Percentiles rank a stretch among this genome's conserved stretches.
These are phyloP conservation scores for Yarrowia phangngaensis DNA, from an alignment of 805 yeast genomes.

Conservation along the genomic window DNA sequence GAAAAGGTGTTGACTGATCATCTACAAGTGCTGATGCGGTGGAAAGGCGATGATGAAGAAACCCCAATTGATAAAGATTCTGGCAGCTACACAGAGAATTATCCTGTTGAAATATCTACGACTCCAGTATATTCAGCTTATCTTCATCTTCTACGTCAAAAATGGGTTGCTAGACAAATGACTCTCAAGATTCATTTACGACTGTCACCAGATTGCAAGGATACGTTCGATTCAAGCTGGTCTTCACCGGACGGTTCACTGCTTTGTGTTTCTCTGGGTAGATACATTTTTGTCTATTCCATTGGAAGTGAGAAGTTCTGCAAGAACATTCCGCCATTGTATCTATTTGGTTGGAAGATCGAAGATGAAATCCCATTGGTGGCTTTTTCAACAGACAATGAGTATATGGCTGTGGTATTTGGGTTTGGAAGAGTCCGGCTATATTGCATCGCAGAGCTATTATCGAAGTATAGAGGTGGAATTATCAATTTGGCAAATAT, in stretches of 20 bases:
- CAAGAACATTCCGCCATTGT: slow-evolving; percentile 20
- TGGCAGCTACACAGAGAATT: background rate
- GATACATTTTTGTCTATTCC: slow-evolving; percentile 16
- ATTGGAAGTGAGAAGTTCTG: slow-evolving; percentile 15
- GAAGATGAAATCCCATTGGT: slow-evolving; percentile 17
- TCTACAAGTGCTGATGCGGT: slow-evolving; percentile 12
- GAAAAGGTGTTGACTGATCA: slow-evolving; percentile 6
- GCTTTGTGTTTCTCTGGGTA: slow-evolving; percentile 10
- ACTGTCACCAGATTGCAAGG: background rate
- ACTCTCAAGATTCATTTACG: slow-evolving; percentile 6
- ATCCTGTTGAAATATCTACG: slow-evolving; percentile 1
- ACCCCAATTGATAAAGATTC: slow-evolving; percentile 1
- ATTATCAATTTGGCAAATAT: slow-evolving; percentile 24
- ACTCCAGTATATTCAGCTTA: slow-evolving; percentile 3
- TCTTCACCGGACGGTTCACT: slow-evolving; percentile 19
- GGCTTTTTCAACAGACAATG: slow-evolving; percentile 26
- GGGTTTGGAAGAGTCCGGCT: slow-evolving; percentile 28
- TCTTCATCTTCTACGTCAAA: slow-evolving; percentile 20
- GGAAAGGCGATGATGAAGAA: slow-evolving; percentile 17
- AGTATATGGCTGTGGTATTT: slow-evolving; percentile 28
- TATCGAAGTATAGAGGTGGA: slow-evolving; percentile 18
- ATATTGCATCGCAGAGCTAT: slow-evolving; percentile 7
- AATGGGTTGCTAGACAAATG: slow-evolving; percentile 21
- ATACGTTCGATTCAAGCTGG: slow-evolving; percentile 5
- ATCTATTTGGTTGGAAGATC: slow-evolving; percentile 19